Percentiles rank a stretch among this genome's conserved stretches.
phyloP scores from a whole-genome alignment of 2,329 filamentous ascomycete species.

The Macrophomina pseudophaseolina region DNA sequence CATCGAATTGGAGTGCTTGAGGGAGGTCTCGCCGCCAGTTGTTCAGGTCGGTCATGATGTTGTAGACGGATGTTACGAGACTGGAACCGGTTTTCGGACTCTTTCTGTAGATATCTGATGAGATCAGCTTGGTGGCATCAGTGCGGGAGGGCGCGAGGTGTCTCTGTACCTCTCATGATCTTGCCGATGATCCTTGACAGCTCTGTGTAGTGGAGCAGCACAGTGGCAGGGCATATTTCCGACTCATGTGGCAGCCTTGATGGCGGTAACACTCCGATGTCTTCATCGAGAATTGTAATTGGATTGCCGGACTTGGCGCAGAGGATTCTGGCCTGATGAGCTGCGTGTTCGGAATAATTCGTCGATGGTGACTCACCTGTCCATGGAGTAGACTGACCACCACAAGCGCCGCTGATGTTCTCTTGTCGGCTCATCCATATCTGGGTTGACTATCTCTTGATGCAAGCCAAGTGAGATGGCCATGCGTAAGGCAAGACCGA shows the following conservation, averaged over 20 bases:
- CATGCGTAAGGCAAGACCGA: slow-evolving; percentile 57
- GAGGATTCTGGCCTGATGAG: slow-evolving; percentile 44
- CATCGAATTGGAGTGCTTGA: slow-evolving; percentile 55
- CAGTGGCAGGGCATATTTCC: slow-evolving; percentile 53
- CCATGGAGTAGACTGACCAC: slow-evolving; percentile 64
- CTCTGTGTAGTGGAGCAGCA: slow-evolving; percentile 59
- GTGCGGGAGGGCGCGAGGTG: neutral
- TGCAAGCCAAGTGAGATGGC: slow-evolving; percentile 63
- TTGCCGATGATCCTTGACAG: slow-evolving; percentile 59
- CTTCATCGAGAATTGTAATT: slow-evolving; percentile 60
- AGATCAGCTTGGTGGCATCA: neutral
- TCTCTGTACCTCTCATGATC: slow-evolving; percentile 42
- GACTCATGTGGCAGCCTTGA: slow-evolving; percentile 45
- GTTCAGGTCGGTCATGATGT: slow-evolving; percentile 56
- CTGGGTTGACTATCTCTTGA: slow-evolving; percentile 53
- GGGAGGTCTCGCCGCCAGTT: slow-evolving; percentile 58
- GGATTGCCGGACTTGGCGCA: slow-evolving; percentile 62
- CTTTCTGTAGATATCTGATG: slow-evolving; percentile 56
- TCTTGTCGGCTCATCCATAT: slow-evolving; percentile 48
- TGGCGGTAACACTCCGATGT: slow-evolving; percentile 54
- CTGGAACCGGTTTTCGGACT: slow-evolving; percentile 54
- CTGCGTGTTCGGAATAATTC: slow-evolving; percentile 4
- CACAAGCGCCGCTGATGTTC: slow-evolving; percentile 60
- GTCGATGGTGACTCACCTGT: slow-evolving; percentile 35
- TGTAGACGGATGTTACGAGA: slow-evolving; percentile 57